Percentiles rank a stretch among this genome's conserved stretches.
Conservation (phyloP, 768 basidiomycete genomes). For the Daedalea quercina region DNA sequence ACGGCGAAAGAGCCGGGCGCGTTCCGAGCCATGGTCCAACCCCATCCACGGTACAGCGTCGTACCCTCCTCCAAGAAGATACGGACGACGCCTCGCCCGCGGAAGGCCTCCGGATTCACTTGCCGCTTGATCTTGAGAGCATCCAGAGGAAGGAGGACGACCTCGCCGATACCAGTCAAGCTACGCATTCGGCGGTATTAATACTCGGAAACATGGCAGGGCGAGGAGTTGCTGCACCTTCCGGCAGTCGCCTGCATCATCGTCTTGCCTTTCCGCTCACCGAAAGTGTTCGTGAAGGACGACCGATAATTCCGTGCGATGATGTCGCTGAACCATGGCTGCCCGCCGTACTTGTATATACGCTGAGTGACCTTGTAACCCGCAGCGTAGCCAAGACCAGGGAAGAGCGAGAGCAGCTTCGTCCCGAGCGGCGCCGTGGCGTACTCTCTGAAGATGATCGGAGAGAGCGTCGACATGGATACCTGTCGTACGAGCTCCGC, state of each 20-base stretch:
- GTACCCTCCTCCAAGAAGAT: slow-evolving; percentile 91
- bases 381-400: slow-evolving; percentile 95
- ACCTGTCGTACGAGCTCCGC: slow-evolving; percentile 35
- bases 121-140: slow-evolving; percentile 98
- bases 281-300: slow-evolving; percentile 78
- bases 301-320: slow-evolving; percentile 77
- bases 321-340: slow-evolving; percentile 95
- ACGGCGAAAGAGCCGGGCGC: slow-evolving; percentile 95
- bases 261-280: slow-evolving; percentile 92
- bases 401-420: slow-evolving; percentile 90
- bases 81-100: slow-evolving; percentile 83
- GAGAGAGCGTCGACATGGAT: slow-evolving; percentile 52
- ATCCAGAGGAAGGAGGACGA: slow-evolving; percentile 93
- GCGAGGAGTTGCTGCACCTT: too few species aligned
- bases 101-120: slow-evolving; percentile 97
- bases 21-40: slow-evolving; percentile 98
- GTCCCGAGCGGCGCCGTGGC: slow-evolving; percentile 58
- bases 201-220: too few species aligned
- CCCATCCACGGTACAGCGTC: slow-evolving; percentile 93
- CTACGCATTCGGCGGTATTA: slow-evolving; percentile 21
- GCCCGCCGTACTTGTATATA: slow-evolving; percentile 97
- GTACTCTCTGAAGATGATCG: slow-evolving; percentile 84
- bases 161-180: slow-evolving; percentile 86
- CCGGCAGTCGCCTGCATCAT: slow-evolving; percentile 94
- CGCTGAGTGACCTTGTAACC: slow-evolving; percentile 96